phyloP scores from a whole-genome alignment of 495 filamentous ascomycete species.

The Cenococcum geophilum region DNA sequence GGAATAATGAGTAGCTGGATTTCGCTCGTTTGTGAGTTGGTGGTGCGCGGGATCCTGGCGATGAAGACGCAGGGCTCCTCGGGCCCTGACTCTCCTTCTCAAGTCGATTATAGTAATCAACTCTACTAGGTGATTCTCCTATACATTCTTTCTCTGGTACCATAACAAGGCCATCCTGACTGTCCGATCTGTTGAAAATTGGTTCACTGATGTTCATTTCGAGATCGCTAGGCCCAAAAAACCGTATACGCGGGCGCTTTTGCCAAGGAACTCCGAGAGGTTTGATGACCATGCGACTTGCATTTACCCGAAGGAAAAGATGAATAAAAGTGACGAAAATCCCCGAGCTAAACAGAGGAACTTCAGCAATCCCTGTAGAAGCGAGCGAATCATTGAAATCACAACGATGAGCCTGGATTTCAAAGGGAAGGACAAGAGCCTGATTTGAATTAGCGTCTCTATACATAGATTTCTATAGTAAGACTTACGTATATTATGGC shows the following conservation, averaged over 20 bases:
- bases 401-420: constrained; percentile 23
- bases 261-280: constrained; percentile 15
- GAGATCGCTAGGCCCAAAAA: constrained; percentile 31
- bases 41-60: constrained; percentile 11
- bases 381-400: constrained; percentile 26
- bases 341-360: constrained; percentile 27
- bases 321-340: constrained; percentile 30
- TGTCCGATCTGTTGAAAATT: constrained; percentile 24
- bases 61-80: constrained; percentile 11
- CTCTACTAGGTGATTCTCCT: constrained; percentile 12
- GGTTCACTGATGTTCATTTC: constrained; percentile 34
- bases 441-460: constrained; percentile 10
- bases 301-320: constrained; percentile 31
- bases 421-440: constrained; percentile 30
- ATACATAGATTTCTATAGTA: neutral
- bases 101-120: constrained; percentile 18
- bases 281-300: constrained; percentile 30
- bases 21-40: constrained; percentile 24
- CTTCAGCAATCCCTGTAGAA: constrained; percentile 27
- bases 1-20: constrained; percentile 31
- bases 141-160: constrained; percentile 21
- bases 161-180: constrained; percentile 24
- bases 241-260: constrained; percentile 25
- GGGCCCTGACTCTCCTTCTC: constrained; percentile 8
- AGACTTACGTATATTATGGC: constrained; percentile 27